phyloP scores from a whole-genome alignment of 306 rosid genomes.

The Trifolium fragiferum region DNA sequence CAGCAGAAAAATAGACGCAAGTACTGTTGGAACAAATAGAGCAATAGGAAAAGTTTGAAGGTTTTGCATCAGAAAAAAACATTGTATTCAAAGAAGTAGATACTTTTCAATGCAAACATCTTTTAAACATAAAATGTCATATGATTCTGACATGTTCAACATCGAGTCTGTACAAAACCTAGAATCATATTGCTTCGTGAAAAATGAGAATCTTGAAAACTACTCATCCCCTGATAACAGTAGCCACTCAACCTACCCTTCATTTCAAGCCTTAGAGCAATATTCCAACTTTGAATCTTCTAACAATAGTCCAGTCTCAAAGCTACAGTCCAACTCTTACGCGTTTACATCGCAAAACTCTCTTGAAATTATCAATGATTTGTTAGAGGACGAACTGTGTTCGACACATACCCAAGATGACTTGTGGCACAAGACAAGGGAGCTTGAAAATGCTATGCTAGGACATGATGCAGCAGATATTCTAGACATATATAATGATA shows the following conservation, averaged over 20 bases:
- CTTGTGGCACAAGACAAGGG: conserved; percentile 79
- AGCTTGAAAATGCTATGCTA: conserved; percentile 78
- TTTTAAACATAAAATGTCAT: conserved; percentile 49
- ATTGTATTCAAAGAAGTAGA: conserved; percentile 28
- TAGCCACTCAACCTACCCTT: conserved; percentile 50
- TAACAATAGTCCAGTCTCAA: conserved; percentile 64
- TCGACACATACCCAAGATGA: conserved; percentile 59
- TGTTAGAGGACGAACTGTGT: conserved; percentile 62
- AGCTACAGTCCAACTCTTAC: conserved; percentile 53
- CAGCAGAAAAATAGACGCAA: conserved; percentile 3
- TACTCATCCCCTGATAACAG: conserved; percentile 49
- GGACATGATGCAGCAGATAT: conserved; percentile 67
- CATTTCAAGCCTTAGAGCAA: conserved; percentile 48
- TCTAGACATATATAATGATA: conserved; percentile 41
- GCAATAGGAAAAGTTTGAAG: background rate
- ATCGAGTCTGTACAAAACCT: conserved; percentile 55
- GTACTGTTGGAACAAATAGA: background rate
- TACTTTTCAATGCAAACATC: conserved; percentile 57
- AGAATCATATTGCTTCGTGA: conserved; percentile 51
- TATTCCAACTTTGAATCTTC: conserved; percentile 67
- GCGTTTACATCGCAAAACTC: conserved; percentile 43
- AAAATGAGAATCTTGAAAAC: conserved; percentile 44
- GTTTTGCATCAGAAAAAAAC: background rate
- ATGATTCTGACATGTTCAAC: conserved; percentile 48
- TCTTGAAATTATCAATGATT: conserved; percentile 53